Evolutionary conservation across 345 rosid species (phyloP).

Genomic region (Cardamine chenopodiifolia): DNA sequence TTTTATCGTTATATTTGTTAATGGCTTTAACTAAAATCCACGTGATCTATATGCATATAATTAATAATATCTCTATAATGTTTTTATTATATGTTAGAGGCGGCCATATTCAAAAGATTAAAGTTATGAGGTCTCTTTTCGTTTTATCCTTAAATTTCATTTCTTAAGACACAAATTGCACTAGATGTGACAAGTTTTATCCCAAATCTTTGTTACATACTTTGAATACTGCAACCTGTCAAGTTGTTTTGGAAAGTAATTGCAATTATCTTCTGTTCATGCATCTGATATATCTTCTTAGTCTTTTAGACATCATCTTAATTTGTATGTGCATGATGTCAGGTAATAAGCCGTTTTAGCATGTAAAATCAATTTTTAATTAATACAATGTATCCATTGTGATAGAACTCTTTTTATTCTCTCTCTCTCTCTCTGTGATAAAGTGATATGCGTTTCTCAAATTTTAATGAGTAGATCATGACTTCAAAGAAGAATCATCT

Average conservation of each 20-base stretch:
- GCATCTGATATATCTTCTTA: constrained; percentile 20
- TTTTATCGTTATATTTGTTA: constrained; percentile 36
- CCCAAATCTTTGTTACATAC: constrained; percentile 32
- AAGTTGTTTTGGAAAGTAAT: constrained; percentile 34
- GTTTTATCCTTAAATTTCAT: constrained; percentile 3
- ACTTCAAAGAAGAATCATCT: constrained; percentile 3
- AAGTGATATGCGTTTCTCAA: not conserved
- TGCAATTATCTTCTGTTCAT: constrained; percentile 26
- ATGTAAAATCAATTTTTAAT: not conserved
- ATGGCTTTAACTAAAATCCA: constrained; percentile 30
- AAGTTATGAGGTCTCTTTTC: constrained; percentile 23
- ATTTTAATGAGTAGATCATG: not conserved
- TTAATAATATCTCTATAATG: constrained; percentile 23
- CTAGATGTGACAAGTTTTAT: constrained; percentile 32
- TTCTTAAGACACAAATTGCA: constrained; percentile 1
- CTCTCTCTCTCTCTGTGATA: not conserved
- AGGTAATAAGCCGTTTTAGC: constrained; percentile 10
- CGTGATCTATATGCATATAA: constrained; percentile 31
- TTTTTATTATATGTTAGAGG: constrained; percentile 8
- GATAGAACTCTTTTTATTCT: not conserved
- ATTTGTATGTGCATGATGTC: constrained; percentile 32
- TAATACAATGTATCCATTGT: constrained; percentile 7
- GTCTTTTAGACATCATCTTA: constrained; percentile 34
- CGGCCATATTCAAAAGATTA: constrained; percentile 22
- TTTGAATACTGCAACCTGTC: constrained; percentile 21